Evolutionary conservation across 345 rosid species (phyloP), one percentile per base, ranked within the genome.

Genomic region (Trapa bicornis): DNA sequence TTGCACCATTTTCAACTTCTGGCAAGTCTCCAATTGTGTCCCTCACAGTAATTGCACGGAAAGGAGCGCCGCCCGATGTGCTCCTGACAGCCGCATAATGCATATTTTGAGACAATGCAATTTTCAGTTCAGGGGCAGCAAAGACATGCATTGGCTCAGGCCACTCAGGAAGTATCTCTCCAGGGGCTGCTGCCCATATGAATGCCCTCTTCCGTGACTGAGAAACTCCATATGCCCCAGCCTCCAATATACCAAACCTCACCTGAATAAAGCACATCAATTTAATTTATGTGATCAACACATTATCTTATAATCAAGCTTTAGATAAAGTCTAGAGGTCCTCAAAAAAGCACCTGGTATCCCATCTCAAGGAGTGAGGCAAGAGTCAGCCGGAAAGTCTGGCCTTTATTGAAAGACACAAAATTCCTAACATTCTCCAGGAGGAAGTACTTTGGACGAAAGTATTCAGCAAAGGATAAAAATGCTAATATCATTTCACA

Each of bases 101-200:
- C 47, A 71, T 61, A 67, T 85, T 80, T 45, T 56, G 63, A 1
- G 96, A 70, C 67, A 90, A 67, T 1, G 81, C 50, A 66, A 93
- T 71, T 68, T 84, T 93, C 73, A 90, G 70, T 76, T 85, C 81
- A 0, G 94, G 85, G 58, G 65, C 84, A 61, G 80, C 70, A 72
- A 93, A 93, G 53, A 93, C 97, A 68, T 90, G 92, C 97, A 93
- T 90, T 43, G 98, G 96, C 77, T 93, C 98, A 9, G 98, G 98
- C 97, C 98, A 93, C 71, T 93, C 97, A 5, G 98, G 98, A 41
- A 93, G 92, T 42, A 75, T 65, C 73, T 83, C 94, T 11, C 80
- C 96, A 33, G 98, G 96, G 33, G 96, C 80, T 50, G 97, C 96
- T 65, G 98, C 97, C 98, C 94, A 92, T 65, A 92, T 88, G 56